Evolutionary conservation across 208 protist species (phyloP).

Genomic region (Trypanosoma melophagium): DNA sequence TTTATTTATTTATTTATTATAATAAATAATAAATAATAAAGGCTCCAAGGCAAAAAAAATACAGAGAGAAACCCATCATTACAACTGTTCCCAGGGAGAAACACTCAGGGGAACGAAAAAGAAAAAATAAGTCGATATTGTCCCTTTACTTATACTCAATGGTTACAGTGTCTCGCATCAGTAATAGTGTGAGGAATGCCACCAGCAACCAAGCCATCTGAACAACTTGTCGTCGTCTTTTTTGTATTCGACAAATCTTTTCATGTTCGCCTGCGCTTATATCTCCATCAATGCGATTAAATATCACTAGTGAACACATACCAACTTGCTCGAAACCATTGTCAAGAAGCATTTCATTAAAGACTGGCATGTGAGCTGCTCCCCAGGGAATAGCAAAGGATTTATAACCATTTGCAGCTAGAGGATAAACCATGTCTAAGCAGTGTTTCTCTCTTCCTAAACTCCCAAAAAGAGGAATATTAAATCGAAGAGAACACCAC

Average conservation of each 20-base stretch:
- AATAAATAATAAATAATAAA: too few species aligned
- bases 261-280: slow-evolving; percentile 72
- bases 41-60: too few species aligned
- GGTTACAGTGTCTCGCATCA: slow-evolving; percentile 34
- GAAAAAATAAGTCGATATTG: background rate
- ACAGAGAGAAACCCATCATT: too few species aligned
- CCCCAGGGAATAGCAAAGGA: slow-evolving; percentile 86
- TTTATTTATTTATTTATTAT: too few species aligned
- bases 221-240: slow-evolving; percentile 29
- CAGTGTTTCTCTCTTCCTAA: slow-evolving; percentile 77
- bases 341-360: slow-evolving; percentile 84
- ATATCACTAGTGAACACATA: slow-evolving; percentile 71
- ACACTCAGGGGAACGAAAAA: slow-evolving; percentile 15
- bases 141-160: slow-evolving; percentile 41
- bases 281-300: slow-evolving; percentile 60
- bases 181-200: slow-evolving; percentile 23
- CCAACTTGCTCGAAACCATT: slow-evolving; percentile 70
- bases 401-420: slow-evolving; percentile 64
- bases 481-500: slow-evolving; percentile 82
- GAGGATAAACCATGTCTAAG: slow-evolving; percentile 69
- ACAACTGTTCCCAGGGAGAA: background rate
- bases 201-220: slow-evolving; percentile 29
- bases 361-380: slow-evolving; percentile 81
- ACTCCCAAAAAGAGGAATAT: slow-evolving; percentile 65
- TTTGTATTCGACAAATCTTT: slow-evolving; percentile 46